A percentile compares a stretch with the other conserved stretches of the same genome.
These are phyloP conservation scores for Pichia cabralensis DNA, from an alignment of 805 yeast species.

Conservation along the genomic window DNA sequence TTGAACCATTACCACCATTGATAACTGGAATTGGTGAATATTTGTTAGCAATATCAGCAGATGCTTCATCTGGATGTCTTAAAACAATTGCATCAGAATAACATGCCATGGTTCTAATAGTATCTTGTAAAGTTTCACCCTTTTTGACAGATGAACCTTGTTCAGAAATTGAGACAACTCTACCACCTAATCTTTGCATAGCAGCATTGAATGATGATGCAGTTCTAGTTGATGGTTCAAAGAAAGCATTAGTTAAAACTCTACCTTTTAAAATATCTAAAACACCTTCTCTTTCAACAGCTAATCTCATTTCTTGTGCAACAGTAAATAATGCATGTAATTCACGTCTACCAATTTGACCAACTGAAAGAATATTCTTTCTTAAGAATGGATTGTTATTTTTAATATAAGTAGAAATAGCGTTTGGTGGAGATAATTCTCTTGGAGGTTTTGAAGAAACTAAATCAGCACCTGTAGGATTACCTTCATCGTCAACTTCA, in stretches of 20 bases:
- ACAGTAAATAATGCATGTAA: slow-evolving; percentile 89
- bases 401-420: slow-evolving; percentile 68
- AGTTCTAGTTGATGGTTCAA: slow-evolving; percentile 97
- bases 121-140: slow-evolving; percentile 97
- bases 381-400: slow-evolving; percentile 84
- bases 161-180: slow-evolving; percentile 81
- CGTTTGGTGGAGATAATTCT: slow-evolving; percentile 67
- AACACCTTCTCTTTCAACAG: slow-evolving; percentile 94
- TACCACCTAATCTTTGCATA: slow-evolving; percentile 98
- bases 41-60: slow-evolving; percentile 91
- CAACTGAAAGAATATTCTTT: slow-evolving; percentile 79
- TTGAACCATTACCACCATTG: slow-evolving; percentile 96
- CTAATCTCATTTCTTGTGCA: slow-evolving; percentile 95
- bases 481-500: slow-evolving; percentile 28
- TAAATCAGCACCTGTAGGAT: slow-evolving; percentile 52
- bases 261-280: slow-evolving; percentile 85
- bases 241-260: slow-evolving; percentile 88
- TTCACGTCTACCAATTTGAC: slow-evolving; percentile 78
- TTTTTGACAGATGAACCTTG: slow-evolving; percentile 90
- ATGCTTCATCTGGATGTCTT: slow-evolving; percentile 90
- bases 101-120: slow-evolving; percentile 88
- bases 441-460: slow-evolving; percentile 68
- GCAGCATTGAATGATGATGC: slow-evolving; percentile 97
- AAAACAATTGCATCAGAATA: slow-evolving; percentile 95
- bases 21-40: slow-evolving; percentile 95